Evolutionary conservation across 2,329 filamentous ascomycete genomes (phyloP), one percentile per base, ranked within the genome.

Genomic region (Botrytis fabae): DNA sequence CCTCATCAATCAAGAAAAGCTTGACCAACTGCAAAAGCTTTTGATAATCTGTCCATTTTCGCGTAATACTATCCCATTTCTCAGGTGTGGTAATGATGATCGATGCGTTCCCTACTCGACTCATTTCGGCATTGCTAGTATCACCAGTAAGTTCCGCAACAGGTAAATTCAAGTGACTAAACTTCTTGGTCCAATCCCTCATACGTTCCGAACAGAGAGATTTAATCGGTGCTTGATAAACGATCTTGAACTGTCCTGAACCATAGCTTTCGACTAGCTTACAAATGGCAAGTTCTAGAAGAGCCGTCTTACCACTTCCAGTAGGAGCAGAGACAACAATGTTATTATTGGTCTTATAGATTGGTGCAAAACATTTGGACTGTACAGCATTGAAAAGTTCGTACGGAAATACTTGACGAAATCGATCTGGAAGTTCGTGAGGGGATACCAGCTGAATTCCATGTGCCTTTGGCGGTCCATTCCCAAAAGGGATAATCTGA

Each of bases 81-180:
- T 97, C 93, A 0, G 94, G 93, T 0, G 93, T 97, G 0, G 94
- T 96, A 75, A 97, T 87, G 76, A 97, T 95, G 75, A 97, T 93
- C 64, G 90, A 91, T 4, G 93, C 93, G 77, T 86, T 89, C 74
- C 93, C 90, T 9, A 95, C 91, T 71, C 87, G 88, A 35, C 85
- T 85, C 74, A 94, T 85, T 76, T 95, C 90, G 8, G 84, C 82
- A 69, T 87, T 85, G 54, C 92, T 90, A 42, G 92, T 95, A 79
- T 97, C 94, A 1, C 94, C 93, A 5, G 94, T 97, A 73, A 97
- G 85, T 80, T 96, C 93, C 5, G 90, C 90, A 79, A 92, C 93
- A 73, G 88, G 85, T 22, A 96, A 82, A 32, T 89, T 89, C 73
- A 96, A 83, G 22, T 87, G 83, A 38, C 84, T 85, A 78, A 97